phyloP scores from a whole-genome alignment of 1,284 basidiomycete species.

The Bjerkandera adusta region DNA sequence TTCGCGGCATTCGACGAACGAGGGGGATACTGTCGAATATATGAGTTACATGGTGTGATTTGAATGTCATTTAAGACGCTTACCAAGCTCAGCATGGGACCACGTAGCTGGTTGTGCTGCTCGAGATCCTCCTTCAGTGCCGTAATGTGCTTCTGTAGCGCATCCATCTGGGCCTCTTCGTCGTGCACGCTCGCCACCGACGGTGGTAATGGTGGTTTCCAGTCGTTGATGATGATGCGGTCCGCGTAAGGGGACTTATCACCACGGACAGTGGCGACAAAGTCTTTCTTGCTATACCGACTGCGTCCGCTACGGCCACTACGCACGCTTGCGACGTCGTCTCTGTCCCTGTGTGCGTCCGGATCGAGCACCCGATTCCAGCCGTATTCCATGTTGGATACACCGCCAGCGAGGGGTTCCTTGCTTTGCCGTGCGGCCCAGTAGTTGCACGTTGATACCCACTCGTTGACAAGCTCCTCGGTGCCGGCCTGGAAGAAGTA shows the following conservation, averaged over 20 bases:
- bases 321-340: constrained; percentile 70
- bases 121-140: constrained; percentile 79
- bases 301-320: constrained; percentile 68
- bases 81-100: constrained; percentile 83
- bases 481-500: constrained; percentile 98
- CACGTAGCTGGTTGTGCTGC: constrained; percentile 80
- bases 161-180: constrained; percentile 90
- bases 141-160: constrained; percentile 77
- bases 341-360: constrained; percentile 53
- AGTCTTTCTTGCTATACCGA: constrained; percentile 66
- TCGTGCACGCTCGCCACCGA: constrained; percentile 83
- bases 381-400: constrained; percentile 99
- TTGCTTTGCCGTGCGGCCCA: constrained; percentile 95
- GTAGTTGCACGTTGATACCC: constrained; percentile 98
- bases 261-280: constrained; percentile 57
- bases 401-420: constrained; percentile 91
- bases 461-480: constrained; percentile 95
- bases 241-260: constrained; percentile 72
- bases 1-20: constrained; percentile 74
- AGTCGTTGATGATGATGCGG: constrained; percentile 85
- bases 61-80: constrained; percentile 27
- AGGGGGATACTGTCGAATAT: constrained; percentile 63
- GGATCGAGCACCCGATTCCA: constrained; percentile 81
- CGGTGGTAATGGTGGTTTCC: constrained; percentile 88
- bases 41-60: constrained; percentile 2